phyloP scores from a whole-genome alignment of 2,329 filamentous ascomycete species.

The Apiospora pterosperma region DNA sequence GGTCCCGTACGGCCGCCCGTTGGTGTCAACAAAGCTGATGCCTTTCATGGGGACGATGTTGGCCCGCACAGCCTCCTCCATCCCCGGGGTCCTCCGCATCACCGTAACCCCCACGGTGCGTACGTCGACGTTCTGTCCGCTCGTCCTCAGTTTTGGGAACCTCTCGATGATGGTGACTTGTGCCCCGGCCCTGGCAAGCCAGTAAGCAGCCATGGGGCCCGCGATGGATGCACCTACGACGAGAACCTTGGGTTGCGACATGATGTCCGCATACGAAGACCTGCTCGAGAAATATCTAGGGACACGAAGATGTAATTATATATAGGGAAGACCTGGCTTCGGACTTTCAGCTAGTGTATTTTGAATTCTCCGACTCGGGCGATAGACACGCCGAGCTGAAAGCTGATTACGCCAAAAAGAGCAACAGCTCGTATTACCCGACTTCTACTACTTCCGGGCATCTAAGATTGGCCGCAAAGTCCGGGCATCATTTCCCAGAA shows the following conservation, averaged over 20 bases:
- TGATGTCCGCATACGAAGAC: neutral
- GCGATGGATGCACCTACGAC: conserved; percentile 18
- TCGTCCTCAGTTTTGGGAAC: conserved; percentile 27
- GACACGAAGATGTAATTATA: neutral
- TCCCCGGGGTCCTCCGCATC: conserved; percentile 35
- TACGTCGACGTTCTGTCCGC: conserved; percentile 43
- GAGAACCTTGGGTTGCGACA: conserved; percentile 14
- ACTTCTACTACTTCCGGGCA: neutral
- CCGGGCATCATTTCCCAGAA: neutral
- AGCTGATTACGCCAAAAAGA: neutral
- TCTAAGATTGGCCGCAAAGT: neutral
- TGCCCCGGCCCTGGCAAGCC: neutral
- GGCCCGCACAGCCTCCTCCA: conserved; percentile 30
- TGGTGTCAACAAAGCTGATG: conserved; percentile 39
- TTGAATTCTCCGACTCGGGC: neutral
- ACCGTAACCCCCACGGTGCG: conserved; percentile 36
- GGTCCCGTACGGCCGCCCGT: conserved; percentile 33
- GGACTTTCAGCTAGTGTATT: neutral
- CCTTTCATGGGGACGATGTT: conserved; percentile 47
- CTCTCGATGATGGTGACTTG: conserved; percentile 37
- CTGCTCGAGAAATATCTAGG: too few species aligned
- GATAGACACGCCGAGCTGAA: neutral
- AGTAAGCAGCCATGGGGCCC: conserved; percentile 14
- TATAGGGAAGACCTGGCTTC: neutral
- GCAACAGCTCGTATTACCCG: neutral